phyloP scores from a whole-genome alignment of 441 rosid genomes.

The Eruca vesicaria region DNA sequence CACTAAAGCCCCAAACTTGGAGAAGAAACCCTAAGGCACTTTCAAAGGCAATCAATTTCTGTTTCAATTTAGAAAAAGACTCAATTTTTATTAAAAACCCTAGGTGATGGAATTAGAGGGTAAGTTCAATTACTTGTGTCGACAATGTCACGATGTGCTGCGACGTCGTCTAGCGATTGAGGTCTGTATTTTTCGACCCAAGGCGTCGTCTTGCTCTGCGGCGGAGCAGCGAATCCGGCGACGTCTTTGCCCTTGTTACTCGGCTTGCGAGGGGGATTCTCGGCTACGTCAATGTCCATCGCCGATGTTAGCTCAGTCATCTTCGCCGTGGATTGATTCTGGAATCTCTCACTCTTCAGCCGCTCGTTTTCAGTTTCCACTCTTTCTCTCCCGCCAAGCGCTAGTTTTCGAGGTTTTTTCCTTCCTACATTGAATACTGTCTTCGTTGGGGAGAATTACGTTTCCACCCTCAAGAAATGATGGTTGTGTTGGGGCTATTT shows the following conservation, averaged over 20 bases:
- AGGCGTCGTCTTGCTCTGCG: slow-evolving; percentile 61
- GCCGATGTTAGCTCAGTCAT: slow-evolving; percentile 55
- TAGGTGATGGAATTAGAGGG: not conserved
- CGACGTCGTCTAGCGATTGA: slow-evolving; percentile 89
- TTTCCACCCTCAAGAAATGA: slow-evolving; percentile 11
- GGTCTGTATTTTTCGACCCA: slow-evolving; percentile 99
- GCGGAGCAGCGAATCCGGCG: slow-evolving; percentile 39
- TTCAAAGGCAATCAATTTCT: not conserved
- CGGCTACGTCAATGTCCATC: slow-evolving; percentile 77
- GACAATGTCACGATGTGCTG: slow-evolving; percentile 95
- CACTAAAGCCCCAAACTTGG: too few relatives aligned
- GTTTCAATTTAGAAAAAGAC: not conserved
- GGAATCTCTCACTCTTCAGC: not conserved
- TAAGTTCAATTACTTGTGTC: slow-evolving; percentile 64
- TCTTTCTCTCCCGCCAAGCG: slow-evolving; percentile 18
- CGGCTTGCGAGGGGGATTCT: slow-evolving; percentile 32
- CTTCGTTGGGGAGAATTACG: not conserved
- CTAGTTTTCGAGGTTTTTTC: slow-evolving; percentile 21
- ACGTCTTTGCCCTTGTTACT: slow-evolving; percentile 51
- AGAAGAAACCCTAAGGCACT: too few relatives aligned
- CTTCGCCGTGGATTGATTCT: slow-evolving; percentile 7
- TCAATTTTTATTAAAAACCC: not conserved
- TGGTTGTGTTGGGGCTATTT: not conserved
- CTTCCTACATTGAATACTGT: slow-evolving; percentile 13
- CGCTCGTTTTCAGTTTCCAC: slow-evolving; percentile 3